Conservation (phyloP, 2,329 filamentous ascomycete species). For the Oidium heveae region DNA sequence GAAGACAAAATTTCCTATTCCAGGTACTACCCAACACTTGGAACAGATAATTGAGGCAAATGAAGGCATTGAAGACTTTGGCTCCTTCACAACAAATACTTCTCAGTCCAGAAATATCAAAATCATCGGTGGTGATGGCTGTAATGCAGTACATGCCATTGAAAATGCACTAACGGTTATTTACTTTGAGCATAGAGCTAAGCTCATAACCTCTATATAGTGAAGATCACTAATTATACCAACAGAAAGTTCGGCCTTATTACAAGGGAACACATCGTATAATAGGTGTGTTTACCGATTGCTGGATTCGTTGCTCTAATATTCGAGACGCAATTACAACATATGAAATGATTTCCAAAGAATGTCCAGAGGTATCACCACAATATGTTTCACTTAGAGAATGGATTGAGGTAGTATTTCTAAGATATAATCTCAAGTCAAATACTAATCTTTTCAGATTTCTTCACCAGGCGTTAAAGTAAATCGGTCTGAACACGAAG, state of each 20-base stretch:
- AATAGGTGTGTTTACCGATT: background rate
- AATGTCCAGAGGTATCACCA: background rate
- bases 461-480: background rate
- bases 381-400: background rate
- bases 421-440: background rate
- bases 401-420: background rate
- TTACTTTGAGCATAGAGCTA: background rate
- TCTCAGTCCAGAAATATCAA: conserved; percentile 10
- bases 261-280: background rate
- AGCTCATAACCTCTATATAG: background rate
- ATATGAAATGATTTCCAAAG: background rate
- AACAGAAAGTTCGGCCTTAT: background rate
- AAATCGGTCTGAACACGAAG: conserved; percentile 22
- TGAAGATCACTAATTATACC: background rate
- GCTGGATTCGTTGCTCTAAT: background rate
- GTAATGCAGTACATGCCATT: conserved; percentile 2
- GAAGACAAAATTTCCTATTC: background rate
- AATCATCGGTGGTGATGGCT: conserved; percentile 7
- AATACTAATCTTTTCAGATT: background rate
- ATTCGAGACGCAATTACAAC: background rate
- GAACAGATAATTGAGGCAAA: conserved; percentile 2
- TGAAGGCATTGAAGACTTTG: conserved; percentile 1
- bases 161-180: background rate
- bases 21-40: conserved; percentile 3
- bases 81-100: conserved; percentile 11